A percentile compares a stretch with the other conserved stretches of the same genome.
These are phyloP conservation scores for Pestalotiopsis sp. DNA, from an alignment of 2,329 filamentous ascomycete genomes.

Conservation along the genomic window DNA sequence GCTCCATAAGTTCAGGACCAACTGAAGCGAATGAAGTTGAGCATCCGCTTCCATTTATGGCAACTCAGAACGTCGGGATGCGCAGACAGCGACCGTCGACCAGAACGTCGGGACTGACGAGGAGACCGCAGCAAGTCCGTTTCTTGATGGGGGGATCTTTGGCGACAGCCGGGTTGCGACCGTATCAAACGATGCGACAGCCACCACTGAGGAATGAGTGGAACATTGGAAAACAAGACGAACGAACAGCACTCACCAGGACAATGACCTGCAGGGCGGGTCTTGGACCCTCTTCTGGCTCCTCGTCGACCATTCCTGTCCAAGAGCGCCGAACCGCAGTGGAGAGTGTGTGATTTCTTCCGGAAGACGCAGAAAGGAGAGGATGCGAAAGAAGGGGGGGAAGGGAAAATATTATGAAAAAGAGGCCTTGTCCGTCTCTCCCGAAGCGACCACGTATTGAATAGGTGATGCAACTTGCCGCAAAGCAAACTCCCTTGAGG, in stretches of 20 bases:
- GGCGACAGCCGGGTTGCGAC: background rate
- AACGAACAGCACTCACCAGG: conserved; percentile 55
- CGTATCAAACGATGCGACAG: background rate
- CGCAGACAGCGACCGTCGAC: background rate
- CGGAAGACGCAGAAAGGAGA: background rate
- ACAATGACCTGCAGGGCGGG: conserved; percentile 73
- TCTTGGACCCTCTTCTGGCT: conserved; percentile 18
- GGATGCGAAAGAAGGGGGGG: background rate
- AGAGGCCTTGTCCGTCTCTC: background rate
- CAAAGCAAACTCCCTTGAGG: background rate
- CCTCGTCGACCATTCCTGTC: conserved; percentile 19
- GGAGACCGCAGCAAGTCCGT: background rate
- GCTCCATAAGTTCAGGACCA: background rate
- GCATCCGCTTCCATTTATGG: background rate
- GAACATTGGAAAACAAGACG: background rate
- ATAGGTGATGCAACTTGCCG: background rate
- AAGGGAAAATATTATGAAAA: background rate
- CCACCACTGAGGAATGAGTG: background rate
- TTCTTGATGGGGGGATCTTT: background rate
- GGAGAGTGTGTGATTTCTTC: background rate
- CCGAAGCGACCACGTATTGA: background rate
- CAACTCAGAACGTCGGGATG: background rate
- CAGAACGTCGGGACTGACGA: background rate
- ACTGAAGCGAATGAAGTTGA: conserved; percentile 2
- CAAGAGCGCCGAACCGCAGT: background rate